These are phyloP conservation scores for Stagonosporopsis chrysanthemi DNA, from an alignment of 2,329 filamentous ascomycete genomes.

Conservation along the genomic window DNA sequence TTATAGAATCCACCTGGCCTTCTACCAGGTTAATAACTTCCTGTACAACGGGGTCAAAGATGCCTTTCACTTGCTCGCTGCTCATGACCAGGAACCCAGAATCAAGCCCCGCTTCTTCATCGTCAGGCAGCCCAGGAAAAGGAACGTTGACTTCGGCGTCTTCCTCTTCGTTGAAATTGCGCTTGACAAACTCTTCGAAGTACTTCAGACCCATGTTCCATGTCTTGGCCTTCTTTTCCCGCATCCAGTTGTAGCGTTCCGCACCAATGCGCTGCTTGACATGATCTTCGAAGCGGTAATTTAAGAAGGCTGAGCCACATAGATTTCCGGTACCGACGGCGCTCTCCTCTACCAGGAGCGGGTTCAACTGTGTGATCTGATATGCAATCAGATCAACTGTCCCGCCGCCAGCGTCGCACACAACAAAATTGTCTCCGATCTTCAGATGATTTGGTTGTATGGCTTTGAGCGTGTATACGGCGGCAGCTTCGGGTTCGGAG, in stretches of 20 bases:
- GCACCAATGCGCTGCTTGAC: slow-evolving; percentile 72
- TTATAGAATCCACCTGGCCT: slow-evolving; percentile 54
- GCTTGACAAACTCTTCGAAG: slow-evolving; percentile 85
- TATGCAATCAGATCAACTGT: slow-evolving; percentile 82
- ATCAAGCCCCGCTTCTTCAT: slow-evolving; percentile 77
- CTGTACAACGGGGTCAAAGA: slow-evolving; percentile 78
- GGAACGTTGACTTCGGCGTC: slow-evolving; percentile 79
- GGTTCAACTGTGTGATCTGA: slow-evolving; percentile 76
- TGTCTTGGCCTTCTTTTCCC: slow-evolving; percentile 76
- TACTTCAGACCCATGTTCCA: slow-evolving; percentile 77
- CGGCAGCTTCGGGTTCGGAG: slow-evolving; percentile 78
- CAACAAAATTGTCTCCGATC: slow-evolving; percentile 68
- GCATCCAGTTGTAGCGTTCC: slow-evolving; percentile 75
- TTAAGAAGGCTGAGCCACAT: slow-evolving; percentile 80
- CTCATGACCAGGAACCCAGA: slow-evolving; percentile 79
- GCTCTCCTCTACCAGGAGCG: slow-evolving; percentile 77
- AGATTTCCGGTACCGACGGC: slow-evolving; percentile 80
- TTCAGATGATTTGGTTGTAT: slow-evolving; percentile 78
- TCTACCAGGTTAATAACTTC: slow-evolving; percentile 54
- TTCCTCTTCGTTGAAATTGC: slow-evolving; percentile 82
- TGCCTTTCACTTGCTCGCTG: slow-evolving; percentile 72
- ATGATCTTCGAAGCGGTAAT: slow-evolving; percentile 82
- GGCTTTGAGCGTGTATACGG: slow-evolving; percentile 79
- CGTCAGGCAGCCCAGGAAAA: slow-evolving; percentile 77
- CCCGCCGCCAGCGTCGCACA: slow-evolving; percentile 65